Evolutionary conservation across 169 alveolate genomes (phyloP).

Genomic region (Eimeria necatrix): DNA sequence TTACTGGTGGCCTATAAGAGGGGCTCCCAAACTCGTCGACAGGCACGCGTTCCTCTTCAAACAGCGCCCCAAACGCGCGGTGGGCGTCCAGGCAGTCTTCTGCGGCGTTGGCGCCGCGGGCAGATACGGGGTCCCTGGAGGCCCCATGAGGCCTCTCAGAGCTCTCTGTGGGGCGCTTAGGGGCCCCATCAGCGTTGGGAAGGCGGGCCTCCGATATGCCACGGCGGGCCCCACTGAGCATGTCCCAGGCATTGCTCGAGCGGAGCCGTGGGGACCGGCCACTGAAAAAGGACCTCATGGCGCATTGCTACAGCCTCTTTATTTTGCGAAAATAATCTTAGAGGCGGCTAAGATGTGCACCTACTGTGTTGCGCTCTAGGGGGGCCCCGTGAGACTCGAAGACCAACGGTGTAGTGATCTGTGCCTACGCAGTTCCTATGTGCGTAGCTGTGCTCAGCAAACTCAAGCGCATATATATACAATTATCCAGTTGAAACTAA

Average conservation of each 20-base stretch:
- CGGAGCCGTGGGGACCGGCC: background rate
- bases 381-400: too few relatives aligned
- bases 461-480: too few relatives aligned
- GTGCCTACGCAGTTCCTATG: too few relatives aligned
- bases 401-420: too few relatives aligned
- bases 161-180: background rate
- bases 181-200: background rate
- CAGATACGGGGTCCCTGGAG: background rate
- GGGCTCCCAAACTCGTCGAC: slow-evolving; percentile 47
- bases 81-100: slow-evolving; percentile 57
- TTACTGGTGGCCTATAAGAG: slow-evolving; percentile 28
- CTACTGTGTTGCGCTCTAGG: too few relatives aligned
- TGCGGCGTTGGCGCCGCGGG: background rate
- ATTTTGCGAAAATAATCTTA: background rate
- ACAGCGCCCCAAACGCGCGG: slow-evolving; percentile 10
- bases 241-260: background rate
- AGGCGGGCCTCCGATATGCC: background rate
- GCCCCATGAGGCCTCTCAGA: background rate
- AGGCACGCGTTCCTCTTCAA: slow-evolving; percentile 43
- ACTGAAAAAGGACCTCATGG: background rate
- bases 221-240: background rate
- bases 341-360: background rate
- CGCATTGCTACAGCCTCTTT: background rate
- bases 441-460: too few relatives aligned
- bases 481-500: too few relatives aligned